Evolutionary conservation across 129 eudicot genomes (phyloP).

Genomic region (Saussurea involucrata): DNA sequence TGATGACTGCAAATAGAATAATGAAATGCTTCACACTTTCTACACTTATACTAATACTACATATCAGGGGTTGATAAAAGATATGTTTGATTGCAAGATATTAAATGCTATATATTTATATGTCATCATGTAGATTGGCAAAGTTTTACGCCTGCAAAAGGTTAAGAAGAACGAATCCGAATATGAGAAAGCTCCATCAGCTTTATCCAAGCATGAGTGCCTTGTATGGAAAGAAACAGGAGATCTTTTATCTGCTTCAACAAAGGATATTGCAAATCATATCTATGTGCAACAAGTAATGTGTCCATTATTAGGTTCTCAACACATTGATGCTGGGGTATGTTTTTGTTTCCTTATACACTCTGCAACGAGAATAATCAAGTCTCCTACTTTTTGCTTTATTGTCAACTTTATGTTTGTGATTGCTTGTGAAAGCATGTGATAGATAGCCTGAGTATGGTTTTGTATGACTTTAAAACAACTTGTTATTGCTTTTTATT

Average conservation of each 20-base stretch:
- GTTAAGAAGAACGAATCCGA: slow-evolving; percentile 37
- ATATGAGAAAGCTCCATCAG: slow-evolving; percentile 40
- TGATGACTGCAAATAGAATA: not conserved
- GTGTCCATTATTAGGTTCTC: slow-evolving; percentile 73
- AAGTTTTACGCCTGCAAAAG: slow-evolving; percentile 77
- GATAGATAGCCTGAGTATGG: not conserved
- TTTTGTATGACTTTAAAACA: not conserved
- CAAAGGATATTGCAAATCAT: slow-evolving; percentile 62
- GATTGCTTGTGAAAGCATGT: too few relatives aligned
- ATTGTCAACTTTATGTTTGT: not conserved
- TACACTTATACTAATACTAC: not conserved
- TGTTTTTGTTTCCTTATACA: slow-evolving; percentile 1
- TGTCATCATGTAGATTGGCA: slow-evolving; percentile 50
- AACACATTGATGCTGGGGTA: slow-evolving; percentile 94
- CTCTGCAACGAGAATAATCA: too few relatives aligned
- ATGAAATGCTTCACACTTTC: not conserved
- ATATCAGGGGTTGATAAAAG: not conserved
- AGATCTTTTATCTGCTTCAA: slow-evolving; percentile 55
- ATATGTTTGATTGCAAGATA: not conserved
- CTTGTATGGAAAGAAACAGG: slow-evolving; percentile 61
- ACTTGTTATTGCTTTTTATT: too few relatives aligned
- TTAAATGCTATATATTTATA: not conserved
- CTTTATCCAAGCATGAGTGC: slow-evolving; percentile 49
- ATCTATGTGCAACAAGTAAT: slow-evolving; percentile 61
- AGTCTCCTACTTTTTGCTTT: not conserved